These are phyloP conservation scores for Durotheca rogersii DNA, from an alignment of 495 filamentous ascomycete species.

Conservation along the genomic window DNA sequence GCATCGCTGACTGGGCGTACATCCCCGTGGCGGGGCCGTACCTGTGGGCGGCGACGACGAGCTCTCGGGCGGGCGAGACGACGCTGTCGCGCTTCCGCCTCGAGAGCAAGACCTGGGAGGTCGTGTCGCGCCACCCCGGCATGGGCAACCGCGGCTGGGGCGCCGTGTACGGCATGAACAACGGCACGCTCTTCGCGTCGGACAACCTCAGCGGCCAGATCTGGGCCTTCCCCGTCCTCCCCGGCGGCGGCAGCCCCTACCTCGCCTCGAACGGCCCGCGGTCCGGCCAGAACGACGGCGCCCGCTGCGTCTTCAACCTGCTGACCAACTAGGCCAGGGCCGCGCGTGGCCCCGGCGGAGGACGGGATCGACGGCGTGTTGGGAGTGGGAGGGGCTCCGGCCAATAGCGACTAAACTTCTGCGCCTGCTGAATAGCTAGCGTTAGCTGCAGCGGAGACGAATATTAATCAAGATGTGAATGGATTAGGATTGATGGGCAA, in stretches of 20 bases:
- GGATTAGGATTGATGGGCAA: too few species aligned
- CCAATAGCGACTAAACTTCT: too few species aligned
- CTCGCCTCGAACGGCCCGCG: slow-evolving; percentile 10
- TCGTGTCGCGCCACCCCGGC: slow-evolving; percentile 2
- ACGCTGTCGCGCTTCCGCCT: slow-evolving; percentile 19
- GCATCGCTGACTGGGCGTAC: slow-evolving; percentile 17
- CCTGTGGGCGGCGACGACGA: slow-evolving; percentile 11
- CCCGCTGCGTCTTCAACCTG: slow-evolving; percentile 16
- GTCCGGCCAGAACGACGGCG: slow-evolving; percentile 11
- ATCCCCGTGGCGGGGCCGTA: slow-evolving; percentile 9
- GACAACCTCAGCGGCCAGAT: slow-evolving; percentile 16
- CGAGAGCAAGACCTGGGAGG: slow-evolving; percentile 10
- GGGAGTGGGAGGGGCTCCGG: too few species aligned
- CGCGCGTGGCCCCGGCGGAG: too few species aligned
- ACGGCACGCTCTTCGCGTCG: slow-evolving; percentile 17
- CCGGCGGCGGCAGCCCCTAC: background rate
- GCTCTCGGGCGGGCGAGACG: background rate
- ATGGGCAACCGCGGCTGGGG: slow-evolving; percentile 5
- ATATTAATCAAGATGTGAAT: too few species aligned
- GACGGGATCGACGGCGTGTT: too few species aligned
- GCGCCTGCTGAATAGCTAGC: too few species aligned
- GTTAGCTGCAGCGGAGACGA: too few species aligned
- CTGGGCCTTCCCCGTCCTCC: slow-evolving; percentile 13
- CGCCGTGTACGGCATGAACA: slow-evolving; percentile 16
- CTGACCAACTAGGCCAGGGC: background rate